Evolutionary conservation across 139 green algal genomes (phyloP), one percentile per base, ranked within the genome.

Genomic region (Picochlorum sp.): DNA sequence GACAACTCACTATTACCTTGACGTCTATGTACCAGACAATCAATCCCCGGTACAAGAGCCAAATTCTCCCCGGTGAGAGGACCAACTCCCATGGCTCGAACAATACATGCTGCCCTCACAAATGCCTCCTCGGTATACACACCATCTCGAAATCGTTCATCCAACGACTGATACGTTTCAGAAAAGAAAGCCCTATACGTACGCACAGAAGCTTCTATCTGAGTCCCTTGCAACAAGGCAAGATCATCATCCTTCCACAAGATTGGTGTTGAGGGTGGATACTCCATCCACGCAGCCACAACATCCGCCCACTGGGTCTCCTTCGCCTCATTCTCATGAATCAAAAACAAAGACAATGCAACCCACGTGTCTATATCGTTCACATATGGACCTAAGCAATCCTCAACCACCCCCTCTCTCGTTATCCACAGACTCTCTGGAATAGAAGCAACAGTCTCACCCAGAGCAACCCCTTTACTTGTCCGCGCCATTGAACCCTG

Each of bases 41-140:
- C 88, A 23, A 80, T 83, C 11, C 93, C 24, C 0, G 90, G 90
- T 45, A 92, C 87, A 31, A 97, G 77, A 3, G 85, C 84, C 4
- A 90, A 60, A 30, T 76, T 60, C 1, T 71, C 72, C 14, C 73
- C 81, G 10, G 86, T 81, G 41, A 97, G 70, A 0, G 90, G 89
- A 4, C 84, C 21, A 62, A 90, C 85, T 7, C 73, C 45, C 9
- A 84, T 72, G 5, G 74, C 63, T 20, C 91, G 72, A 51, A 97
- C 84, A 7, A 70, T 87, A 24, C 77, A 84, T 4, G 83, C 90
- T 16, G 72, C 72, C 90, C 86, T 94, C 26, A 81, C 34, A 65
- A 96, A 95, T 15, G 52, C 57, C 1, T 80, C 74, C 11, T 71
- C 69, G 3, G 65, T 86, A 76, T 87, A 94, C 1, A 62, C 57